Evolutionary conservation across 345 rosid genomes (phyloP).

Genomic region (Viola odorata): DNA sequence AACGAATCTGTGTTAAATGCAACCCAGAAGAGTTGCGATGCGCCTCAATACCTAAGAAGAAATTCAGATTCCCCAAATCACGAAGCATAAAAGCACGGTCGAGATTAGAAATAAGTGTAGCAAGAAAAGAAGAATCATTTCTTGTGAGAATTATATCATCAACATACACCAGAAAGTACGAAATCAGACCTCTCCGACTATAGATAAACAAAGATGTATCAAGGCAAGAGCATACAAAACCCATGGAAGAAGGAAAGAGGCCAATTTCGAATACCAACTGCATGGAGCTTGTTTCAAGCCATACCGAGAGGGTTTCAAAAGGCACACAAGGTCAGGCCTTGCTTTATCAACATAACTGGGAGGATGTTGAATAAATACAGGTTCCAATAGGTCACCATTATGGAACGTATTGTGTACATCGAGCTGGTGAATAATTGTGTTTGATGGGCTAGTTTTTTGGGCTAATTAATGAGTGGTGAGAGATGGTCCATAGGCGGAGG

Average conservation of each 20-base stretch:
- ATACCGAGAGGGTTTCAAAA: not conserved
- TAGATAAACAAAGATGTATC: slow-evolving; percentile 3
- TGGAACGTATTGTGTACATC: not conserved
- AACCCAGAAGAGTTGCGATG: not conserved
- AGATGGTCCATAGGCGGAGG: too few species aligned
- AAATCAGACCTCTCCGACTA: not conserved
- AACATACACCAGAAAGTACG: not conserved
- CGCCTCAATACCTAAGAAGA: not conserved
- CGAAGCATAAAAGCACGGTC: not conserved
- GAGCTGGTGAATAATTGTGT: not conserved
- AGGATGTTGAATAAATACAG: not conserved
- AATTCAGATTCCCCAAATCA: not conserved
- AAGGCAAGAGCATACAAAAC: not conserved
- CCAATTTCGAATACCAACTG: not conserved
- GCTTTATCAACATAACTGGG: not conserved
- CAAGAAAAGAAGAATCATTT: not conserved
- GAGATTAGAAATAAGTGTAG: not conserved
- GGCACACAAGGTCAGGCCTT: not conserved
- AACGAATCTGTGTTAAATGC: not conserved
- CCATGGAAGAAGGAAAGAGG: not conserved
- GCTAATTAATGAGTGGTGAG: too few species aligned
- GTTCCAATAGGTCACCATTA: too few species aligned
- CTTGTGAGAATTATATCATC: slow-evolving; percentile 1
- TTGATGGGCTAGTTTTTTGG: too few species aligned
- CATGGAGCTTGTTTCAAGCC: slow-evolving; percentile 1